Conservation (phyloP, 345 rosid genomes). For the Bretschneidera sinensis region DNA sequence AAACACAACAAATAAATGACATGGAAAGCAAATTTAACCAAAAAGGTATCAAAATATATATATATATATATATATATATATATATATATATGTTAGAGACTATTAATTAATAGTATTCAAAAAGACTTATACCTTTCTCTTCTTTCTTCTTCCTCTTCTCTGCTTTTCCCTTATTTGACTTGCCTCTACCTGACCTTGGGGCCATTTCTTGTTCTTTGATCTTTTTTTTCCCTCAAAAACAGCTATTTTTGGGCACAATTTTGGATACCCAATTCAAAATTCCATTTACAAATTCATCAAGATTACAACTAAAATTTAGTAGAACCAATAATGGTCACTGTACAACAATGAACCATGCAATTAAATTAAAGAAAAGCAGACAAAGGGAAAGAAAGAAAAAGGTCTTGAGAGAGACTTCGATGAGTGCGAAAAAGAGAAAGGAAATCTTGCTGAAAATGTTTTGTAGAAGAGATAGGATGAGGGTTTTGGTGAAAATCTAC, state of each 20-base stretch:
- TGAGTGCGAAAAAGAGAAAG: background rate
- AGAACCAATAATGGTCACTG: background rate
- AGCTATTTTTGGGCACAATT: background rate
- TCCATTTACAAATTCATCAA: too few species aligned
- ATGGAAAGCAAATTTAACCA: background rate
- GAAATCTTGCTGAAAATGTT: background rate
- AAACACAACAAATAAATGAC: background rate
- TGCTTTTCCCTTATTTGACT: conserved; percentile 35
- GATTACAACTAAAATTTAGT: too few species aligned
- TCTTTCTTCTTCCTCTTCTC: conserved; percentile 63
- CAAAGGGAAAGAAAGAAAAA: background rate
- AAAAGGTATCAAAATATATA: too few species aligned
- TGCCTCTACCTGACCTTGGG: conserved; percentile 54
- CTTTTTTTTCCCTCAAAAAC: background rate
- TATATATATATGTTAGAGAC: too few species aligned
- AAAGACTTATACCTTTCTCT: conserved; percentile 59
- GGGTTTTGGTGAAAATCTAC: conserved; percentile 29
- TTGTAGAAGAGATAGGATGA: conserved; percentile 38
- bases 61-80: background rate
- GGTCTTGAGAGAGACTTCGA: too few species aligned
- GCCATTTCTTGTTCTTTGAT: conserved; percentile 32
- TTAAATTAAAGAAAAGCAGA: too few species aligned
- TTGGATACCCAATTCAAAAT: conserved; percentile 15
- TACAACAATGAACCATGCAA: background rate
- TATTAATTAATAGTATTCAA: too few species aligned